Evolutionary conservation across 2,329 filamentous ascomycete genomes (phyloP).

Genomic region (Penicillium sp.): DNA sequence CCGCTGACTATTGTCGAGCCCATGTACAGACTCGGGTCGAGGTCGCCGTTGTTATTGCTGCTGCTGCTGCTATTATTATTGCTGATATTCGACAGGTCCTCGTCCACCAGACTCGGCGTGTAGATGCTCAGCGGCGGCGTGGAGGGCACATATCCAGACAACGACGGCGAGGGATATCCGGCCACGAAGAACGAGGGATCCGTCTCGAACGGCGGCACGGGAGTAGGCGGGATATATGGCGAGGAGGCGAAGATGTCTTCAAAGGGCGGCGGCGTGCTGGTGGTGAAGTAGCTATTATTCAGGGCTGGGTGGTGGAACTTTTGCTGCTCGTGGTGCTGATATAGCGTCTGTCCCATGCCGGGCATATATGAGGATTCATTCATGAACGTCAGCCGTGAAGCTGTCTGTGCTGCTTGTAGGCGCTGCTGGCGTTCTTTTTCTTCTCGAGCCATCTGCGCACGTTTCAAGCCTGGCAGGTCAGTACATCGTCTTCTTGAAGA

Average conservation of each 20-base stretch:
- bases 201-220: conserved; percentile 3
- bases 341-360: background rate
- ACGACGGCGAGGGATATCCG: conserved; percentile 11
- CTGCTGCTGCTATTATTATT: background rate
- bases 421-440: conserved; percentile 14
- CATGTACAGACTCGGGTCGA: conserved; percentile 10
- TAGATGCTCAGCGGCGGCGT: conserved; percentile 12
- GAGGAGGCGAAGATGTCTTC: conserved; percentile 5
- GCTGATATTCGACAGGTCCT: conserved; percentile 8
- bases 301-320: background rate
- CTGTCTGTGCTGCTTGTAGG: conserved; percentile 14
- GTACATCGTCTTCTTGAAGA: too few relatives aligned
- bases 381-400: conserved; percentile 11
- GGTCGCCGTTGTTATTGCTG: background rate
- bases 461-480: conserved; percentile 9
- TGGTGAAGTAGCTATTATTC: background rate
- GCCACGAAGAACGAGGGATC: conserved; percentile 7
- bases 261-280: background rate
- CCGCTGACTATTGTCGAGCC: background rate
- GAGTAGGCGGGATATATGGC: background rate
- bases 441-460: conserved; percentile 12
- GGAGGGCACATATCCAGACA: conserved; percentile 13
- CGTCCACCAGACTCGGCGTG: conserved; percentile 8
- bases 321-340: background rate
- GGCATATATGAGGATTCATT: conserved; percentile 11